Conservation (phyloP, 768 basidiomycete species). For the Pulveroboletus sp. region DNA sequence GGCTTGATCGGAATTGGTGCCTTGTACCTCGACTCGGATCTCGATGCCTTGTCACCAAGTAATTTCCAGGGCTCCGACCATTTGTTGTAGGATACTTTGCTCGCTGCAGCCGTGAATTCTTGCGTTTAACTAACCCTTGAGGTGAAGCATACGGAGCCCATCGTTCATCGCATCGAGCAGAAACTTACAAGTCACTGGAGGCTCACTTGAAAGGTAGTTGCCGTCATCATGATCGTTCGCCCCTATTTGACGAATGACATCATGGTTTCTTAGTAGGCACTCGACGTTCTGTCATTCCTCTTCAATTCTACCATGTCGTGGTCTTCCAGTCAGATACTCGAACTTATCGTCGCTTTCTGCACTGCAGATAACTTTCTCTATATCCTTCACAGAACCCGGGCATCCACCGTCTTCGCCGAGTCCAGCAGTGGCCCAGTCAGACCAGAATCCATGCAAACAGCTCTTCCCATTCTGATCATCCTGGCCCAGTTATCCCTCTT, state of each 20-base stretch:
- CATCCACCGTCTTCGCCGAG: not conserved
- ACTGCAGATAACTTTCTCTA: not conserved
- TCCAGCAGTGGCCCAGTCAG: slow-evolving; percentile 5
- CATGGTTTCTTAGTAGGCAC: not conserved
- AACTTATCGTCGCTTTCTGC: slow-evolving; percentile 4
- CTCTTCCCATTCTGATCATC: not conserved
- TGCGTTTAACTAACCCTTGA: no score
- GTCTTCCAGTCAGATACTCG: slow-evolving; percentile 1
- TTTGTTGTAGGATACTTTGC: no score
- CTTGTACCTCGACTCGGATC: no score
- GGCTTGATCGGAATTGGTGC: no score
- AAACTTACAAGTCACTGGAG: no score
- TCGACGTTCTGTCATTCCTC: not conserved
- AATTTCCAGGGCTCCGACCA: no score
- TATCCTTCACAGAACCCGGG: not conserved
- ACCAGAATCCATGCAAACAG: slow-evolving; percentile 1
- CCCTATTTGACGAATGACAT: not conserved
- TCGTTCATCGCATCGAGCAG: not conserved
- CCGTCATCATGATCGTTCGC: no score
- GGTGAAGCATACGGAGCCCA: no score
- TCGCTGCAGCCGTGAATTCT: no score
- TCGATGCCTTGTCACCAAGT: no score
- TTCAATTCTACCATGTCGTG: not conserved
- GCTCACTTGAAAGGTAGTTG: no score
- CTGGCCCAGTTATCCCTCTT: not conserved